Percentiles rank a stretch among this genome's conserved stretches.
Conservation (phyloP, 2,329 filamentous ascomycete genomes). For the Pseudogymnoascus verrucosus region DNA sequence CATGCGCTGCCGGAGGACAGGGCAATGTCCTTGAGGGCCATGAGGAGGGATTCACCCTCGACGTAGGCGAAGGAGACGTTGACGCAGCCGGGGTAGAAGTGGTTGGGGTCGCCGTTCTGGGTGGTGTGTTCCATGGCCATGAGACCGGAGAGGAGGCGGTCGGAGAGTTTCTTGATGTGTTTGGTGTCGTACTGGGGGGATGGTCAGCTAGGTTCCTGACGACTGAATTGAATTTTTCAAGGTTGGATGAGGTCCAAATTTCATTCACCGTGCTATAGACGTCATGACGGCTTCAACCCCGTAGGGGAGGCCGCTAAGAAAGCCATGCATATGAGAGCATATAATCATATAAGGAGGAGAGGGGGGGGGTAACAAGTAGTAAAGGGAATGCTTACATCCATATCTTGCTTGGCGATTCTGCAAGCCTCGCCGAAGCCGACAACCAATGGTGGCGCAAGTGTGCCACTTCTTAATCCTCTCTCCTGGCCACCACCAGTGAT, state of each 20-base stretch:
- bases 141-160: slow-evolving; percentile 74
- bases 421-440: slow-evolving; percentile 96
- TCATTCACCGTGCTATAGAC: slow-evolving; percentile 60
- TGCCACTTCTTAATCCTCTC: slow-evolving; percentile 88
- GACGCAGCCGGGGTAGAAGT: slow-evolving; percentile 92
- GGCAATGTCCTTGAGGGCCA: slow-evolving; percentile 97
- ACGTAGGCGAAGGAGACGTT: slow-evolving; percentile 99
- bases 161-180: slow-evolving; percentile 73
- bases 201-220: slow-evolving; percentile 25
- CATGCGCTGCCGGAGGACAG: slow-evolving; percentile 94
- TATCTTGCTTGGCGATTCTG: slow-evolving; percentile 80
- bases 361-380: slow-evolving; percentile 12
- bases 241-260: slow-evolving; percentile 20
- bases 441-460: slow-evolving; percentile 77
- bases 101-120: slow-evolving; percentile 75
- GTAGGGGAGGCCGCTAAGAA: slow-evolving; percentile 59
- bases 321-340: slow-evolving; percentile 82
- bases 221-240: neutral
- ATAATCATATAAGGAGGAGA: slow-evolving; percentile 57
- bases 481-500: slow-evolving; percentile 97
- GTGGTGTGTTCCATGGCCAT: slow-evolving; percentile 84
- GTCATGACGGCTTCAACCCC: slow-evolving; percentile 31
- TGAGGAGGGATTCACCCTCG: slow-evolving; percentile 93
- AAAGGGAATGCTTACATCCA: slow-evolving; percentile 60
- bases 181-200: slow-evolving; percentile 74